These are phyloP conservation scores for Xylariaceae sp. DNA, from an alignment of 2,329 filamentous ascomycete genomes.

Conservation along the genomic window DNA sequence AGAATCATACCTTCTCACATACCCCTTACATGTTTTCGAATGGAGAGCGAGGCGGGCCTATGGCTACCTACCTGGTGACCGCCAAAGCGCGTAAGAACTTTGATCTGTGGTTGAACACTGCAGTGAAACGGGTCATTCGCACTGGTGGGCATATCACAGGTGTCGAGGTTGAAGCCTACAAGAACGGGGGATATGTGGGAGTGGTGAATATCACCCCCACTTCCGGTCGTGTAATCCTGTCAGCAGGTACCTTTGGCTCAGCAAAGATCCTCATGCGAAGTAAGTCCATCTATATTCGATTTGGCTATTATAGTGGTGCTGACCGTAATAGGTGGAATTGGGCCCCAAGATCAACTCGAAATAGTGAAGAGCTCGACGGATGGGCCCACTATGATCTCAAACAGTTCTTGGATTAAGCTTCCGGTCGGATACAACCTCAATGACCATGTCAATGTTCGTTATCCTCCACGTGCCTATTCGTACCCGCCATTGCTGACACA, in stretches of 20 bases:
- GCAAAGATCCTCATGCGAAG: slow-evolving; percentile 72
- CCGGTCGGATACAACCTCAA: slow-evolving; percentile 66
- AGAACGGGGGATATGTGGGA: slow-evolving; percentile 61
- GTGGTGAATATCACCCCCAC: slow-evolving; percentile 64
- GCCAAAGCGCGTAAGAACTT: slow-evolving; percentile 69
- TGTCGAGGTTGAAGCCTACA: slow-evolving; percentile 67
- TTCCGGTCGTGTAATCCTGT: slow-evolving; percentile 71
- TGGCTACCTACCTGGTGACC: slow-evolving; percentile 73
- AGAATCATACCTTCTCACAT: slow-evolving; percentile 70
- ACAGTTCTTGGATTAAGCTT: slow-evolving; percentile 61
- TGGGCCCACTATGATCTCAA: slow-evolving; percentile 57
- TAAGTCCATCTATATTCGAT: slow-evolving; percentile 37
- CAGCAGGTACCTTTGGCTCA: slow-evolving; percentile 73
- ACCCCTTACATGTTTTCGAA: slow-evolving; percentile 72
- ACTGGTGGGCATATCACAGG: slow-evolving; percentile 67
- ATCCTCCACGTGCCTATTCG: background rate
- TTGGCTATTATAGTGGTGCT: slow-evolving; percentile 14
- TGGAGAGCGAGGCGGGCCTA: slow-evolving; percentile 71
- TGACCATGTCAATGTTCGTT: slow-evolving; percentile 57
- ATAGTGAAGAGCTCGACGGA: slow-evolving; percentile 58
- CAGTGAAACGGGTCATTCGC: slow-evolving; percentile 71
- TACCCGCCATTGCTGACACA: background rate
- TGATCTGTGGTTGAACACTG: slow-evolving; percentile 69
- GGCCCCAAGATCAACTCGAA: slow-evolving; percentile 64
- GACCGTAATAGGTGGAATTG: slow-evolving; percentile 58